phyloP scores from a whole-genome alignment of 2,329 filamentous ascomycete genomes.

The Fusarium sp. region DNA sequence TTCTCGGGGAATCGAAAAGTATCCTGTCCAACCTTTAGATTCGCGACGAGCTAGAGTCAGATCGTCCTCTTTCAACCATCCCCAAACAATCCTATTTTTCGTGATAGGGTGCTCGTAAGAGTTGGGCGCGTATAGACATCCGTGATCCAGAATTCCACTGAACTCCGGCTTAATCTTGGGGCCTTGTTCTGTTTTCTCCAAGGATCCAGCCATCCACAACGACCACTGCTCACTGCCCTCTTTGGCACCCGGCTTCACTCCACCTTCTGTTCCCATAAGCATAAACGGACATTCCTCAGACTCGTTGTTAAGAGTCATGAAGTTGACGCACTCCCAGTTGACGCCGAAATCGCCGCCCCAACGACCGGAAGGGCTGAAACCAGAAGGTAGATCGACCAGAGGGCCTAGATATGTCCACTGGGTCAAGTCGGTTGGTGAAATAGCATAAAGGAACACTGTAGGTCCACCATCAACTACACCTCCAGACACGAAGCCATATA shows the following conservation, averaged over 20 bases:
- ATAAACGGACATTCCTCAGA: conserved; percentile 55
- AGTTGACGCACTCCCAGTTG: conserved; percentile 66
- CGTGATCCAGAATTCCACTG: conserved; percentile 63
- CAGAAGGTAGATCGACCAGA: conserved; percentile 57
- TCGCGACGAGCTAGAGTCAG: conserved; percentile 58
- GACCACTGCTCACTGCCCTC: conserved; percentile 33
- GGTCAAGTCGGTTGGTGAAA: conserved; percentile 56
- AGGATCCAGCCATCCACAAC: conserved; percentile 60
- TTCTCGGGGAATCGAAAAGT: conserved; percentile 61
- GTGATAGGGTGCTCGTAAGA: conserved; percentile 61
- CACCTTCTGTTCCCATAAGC: conserved; percentile 62
- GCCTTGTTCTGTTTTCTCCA: conserved; percentile 32
- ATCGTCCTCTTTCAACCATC: conserved; percentile 66
- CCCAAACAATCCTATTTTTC: conserved; percentile 58
- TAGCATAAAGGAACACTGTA: conserved; percentile 61
- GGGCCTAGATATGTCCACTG: conserved; percentile 62
- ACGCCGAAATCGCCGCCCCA: conserved; percentile 65
- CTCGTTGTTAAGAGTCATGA: conserved; percentile 56
- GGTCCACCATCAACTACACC: conserved; percentile 58
- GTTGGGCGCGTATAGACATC: conserved; percentile 63
- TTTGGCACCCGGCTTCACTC: conserved; percentile 36
- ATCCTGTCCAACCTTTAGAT: conserved; percentile 63
- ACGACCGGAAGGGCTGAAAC: conserved; percentile 53
- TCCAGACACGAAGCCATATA: conserved; percentile 64
- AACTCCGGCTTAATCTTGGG: conserved; percentile 53